These are phyloP conservation scores for Sarocladium kiliense DNA, from an alignment of 2,329 filamentous ascomycete species.

Conservation along the genomic window DNA sequence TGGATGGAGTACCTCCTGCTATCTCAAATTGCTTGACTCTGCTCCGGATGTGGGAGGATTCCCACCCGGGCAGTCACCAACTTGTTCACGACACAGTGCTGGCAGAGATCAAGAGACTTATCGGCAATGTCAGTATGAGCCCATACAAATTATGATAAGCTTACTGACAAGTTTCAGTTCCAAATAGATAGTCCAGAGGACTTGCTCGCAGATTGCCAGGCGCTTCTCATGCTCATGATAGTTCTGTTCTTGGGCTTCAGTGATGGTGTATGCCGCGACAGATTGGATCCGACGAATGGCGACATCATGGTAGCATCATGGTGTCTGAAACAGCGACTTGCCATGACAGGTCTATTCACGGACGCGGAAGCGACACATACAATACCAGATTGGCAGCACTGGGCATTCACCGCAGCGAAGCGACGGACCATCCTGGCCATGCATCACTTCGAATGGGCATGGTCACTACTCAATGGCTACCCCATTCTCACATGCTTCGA, in stretches of 20 bases:
- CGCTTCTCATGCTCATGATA: conserved; percentile 11
- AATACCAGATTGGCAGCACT: conserved; percentile 12
- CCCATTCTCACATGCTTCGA: conserved; percentile 16
- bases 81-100: conserved; percentile 11
- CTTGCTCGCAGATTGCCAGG: conserved; percentile 11
- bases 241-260: conserved; percentile 10
- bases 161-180: conserved; percentile 7
- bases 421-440: conserved; percentile 14
- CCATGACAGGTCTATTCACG: conserved; percentile 12
- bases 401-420: conserved; percentile 15
- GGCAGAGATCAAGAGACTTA: conserved; percentile 10
- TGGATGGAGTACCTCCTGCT: conserved; percentile 5
- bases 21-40: conserved; percentile 13
- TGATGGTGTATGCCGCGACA: background rate
- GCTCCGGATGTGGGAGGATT: conserved; percentile 12
- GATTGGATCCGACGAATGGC: conserved; percentile 7
- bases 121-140: conserved; percentile 9
- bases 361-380: conserved; percentile 10
- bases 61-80: background rate
- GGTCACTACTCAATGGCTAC: conserved; percentile 14
- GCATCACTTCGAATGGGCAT: conserved; percentile 16
- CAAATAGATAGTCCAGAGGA: conserved; percentile 1
- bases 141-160: no score
- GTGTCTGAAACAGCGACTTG: conserved; percentile 13
- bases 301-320: conserved; percentile 12